A percentile compares a stretch with the other conserved stretches of the same genome.
Conservation (phyloP, 306 rosid species). For the Casuarina glauca region DNA sequence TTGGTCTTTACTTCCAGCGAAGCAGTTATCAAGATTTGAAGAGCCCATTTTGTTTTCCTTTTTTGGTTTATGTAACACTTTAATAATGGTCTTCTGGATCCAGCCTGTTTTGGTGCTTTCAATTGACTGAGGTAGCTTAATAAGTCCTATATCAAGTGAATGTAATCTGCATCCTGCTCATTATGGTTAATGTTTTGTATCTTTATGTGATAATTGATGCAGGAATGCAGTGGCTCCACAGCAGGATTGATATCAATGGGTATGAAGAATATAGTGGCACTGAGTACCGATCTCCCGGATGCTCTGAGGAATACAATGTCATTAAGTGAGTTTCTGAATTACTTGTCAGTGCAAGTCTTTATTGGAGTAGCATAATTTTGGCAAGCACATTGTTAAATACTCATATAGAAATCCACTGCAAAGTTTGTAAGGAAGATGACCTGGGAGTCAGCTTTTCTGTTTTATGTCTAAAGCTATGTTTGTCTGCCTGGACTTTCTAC, state of each 20-base stretch:
- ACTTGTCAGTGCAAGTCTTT: conserved; percentile 6
- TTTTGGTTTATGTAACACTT: background rate
- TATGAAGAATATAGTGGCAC: conserved; percentile 90
- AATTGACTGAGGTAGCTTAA: background rate
- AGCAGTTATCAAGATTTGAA: too few species aligned
- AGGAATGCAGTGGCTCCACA: conserved; percentile 93
- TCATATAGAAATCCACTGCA: background rate
- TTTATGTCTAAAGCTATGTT: background rate
- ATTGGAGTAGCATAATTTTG: background rate
- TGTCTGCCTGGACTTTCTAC: background rate
- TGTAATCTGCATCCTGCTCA: conserved; percentile 15
- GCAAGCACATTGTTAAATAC: conserved; percentile 11
- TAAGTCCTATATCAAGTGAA: background rate
- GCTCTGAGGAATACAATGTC: conserved; percentile 80
- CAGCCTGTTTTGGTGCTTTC: background rate
- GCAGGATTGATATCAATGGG: conserved; percentile 76
- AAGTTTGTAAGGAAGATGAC: background rate
- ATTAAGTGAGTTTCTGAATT: conserved; percentile 54
- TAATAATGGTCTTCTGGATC: background rate
- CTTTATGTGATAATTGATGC: conserved; percentile 13
- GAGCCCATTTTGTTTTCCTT: background rate
- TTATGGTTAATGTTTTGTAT: conserved; percentile 12
- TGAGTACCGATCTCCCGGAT: conserved; percentile 93
- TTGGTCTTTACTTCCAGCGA: too few species aligned
- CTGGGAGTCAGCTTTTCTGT: background rate